Conservation (phyloP, 1,284 basidiomycete species). For the Cryptococcus sp. region DNA sequence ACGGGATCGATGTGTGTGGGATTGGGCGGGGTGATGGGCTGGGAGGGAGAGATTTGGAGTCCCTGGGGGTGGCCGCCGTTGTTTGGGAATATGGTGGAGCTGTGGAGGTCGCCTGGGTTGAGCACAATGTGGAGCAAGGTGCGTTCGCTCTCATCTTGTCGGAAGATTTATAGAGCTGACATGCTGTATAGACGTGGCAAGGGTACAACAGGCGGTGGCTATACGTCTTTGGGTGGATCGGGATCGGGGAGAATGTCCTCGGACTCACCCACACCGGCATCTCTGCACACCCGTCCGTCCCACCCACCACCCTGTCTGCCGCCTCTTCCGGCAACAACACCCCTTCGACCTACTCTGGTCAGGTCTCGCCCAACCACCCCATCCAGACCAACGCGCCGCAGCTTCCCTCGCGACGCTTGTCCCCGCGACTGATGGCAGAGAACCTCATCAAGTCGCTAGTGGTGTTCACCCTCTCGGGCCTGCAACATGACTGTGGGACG, state of each 20-base stretch:
- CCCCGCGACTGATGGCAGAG: slow-evolving; percentile 14
- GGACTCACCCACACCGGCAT: slow-evolving; percentile 36
- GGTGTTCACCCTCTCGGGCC: slow-evolving; percentile 39
- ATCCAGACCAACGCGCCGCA: slow-evolving; percentile 12
- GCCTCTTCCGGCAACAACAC: slow-evolving; percentile 5
- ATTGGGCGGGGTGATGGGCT: slow-evolving; percentile 33
- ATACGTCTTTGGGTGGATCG: slow-evolving; percentile 37
- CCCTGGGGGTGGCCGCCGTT: slow-evolving; percentile 47
- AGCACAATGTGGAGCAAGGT: slow-evolving; percentile 42
- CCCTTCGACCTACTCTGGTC: slow-evolving; percentile 15
- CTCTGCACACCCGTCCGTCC: slow-evolving; percentile 13
- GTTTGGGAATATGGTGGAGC: slow-evolving; percentile 29
- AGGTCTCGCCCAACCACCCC: slow-evolving; percentile 29
- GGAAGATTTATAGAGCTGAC: background rate
- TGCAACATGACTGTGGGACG: slow-evolving; percentile 37
- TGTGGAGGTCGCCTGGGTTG: slow-evolving; percentile 38
- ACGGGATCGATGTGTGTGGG: slow-evolving; percentile 17
- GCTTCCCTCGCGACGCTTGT: slow-evolving; percentile 6
- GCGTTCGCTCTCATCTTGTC: slow-evolving; percentile 11
- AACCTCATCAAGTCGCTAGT: slow-evolving; percentile 42
- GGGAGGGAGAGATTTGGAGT: slow-evolving; percentile 35
- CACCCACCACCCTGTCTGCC: background rate
- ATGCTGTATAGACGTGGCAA: slow-evolving; percentile 37
- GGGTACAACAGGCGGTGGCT: slow-evolving; percentile 39
- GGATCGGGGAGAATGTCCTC: slow-evolving; percentile 38